phyloP scores from a whole-genome alignment of 202 grass and related monocot species.

The Zoysia matrella region DNA sequence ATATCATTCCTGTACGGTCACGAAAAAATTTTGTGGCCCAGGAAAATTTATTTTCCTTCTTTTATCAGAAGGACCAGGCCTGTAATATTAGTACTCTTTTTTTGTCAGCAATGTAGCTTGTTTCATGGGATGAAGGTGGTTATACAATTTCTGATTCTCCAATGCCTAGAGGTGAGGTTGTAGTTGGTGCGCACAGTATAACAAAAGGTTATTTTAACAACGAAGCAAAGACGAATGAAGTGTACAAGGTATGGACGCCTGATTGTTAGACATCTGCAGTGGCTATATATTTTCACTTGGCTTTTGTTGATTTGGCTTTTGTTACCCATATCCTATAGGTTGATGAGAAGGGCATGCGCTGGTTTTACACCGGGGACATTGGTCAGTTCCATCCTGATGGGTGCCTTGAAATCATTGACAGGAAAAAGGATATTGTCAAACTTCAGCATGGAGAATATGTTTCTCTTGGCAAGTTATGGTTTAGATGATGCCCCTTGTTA shows the following conservation, averaged over 20 bases:
- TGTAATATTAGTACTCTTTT: not conserved
- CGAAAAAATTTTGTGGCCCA: not conserved
- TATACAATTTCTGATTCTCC: conserved; percentile 80
- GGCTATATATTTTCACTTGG: not conserved
- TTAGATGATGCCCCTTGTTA: not conserved
- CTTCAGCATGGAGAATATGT: conserved; percentile 96
- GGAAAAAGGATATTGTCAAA: conserved; percentile 97
- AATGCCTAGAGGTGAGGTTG: conserved; percentile 82
- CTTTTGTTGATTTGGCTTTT: not conserved
- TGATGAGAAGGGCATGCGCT: conserved; percentile 71
- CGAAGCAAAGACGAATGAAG: conserved; percentile 79
- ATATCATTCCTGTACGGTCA: not conserved
- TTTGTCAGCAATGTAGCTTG: conserved; percentile 55
- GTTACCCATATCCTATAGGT: conserved; percentile 44
- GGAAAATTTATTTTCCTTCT: not conserved
- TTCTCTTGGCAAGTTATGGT: conserved; percentile 86
- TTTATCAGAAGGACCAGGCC: not conserved
- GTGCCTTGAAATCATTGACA: conserved; percentile 85
- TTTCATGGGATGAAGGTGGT: conserved; percentile 83
- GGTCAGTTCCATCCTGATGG: conserved; percentile 90
- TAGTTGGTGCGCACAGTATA: conserved; percentile 73
- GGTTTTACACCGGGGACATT: conserved; percentile 94
- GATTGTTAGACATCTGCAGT: conserved; percentile 9
- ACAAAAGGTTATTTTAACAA: conserved; percentile 89
- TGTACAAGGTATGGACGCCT: conserved; percentile 65